Conservation (phyloP, 164 flowering plant species). For the Annona cherimola region DNA sequence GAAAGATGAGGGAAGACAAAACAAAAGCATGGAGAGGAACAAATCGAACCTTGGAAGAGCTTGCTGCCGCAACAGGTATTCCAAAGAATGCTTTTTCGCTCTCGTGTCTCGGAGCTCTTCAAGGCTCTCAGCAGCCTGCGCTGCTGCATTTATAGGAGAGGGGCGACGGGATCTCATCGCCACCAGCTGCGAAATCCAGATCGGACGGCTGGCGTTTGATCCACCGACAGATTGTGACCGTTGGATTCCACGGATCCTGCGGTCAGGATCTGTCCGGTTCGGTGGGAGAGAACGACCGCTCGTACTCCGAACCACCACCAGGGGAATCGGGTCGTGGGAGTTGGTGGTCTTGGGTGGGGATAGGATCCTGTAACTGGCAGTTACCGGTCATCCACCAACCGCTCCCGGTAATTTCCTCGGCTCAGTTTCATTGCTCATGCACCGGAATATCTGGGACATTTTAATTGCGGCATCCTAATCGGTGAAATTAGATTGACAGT, state of each 20-base stretch:
- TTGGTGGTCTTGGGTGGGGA: background rate
- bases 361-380: background rate
- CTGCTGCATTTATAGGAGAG: slow-evolving; percentile 1
- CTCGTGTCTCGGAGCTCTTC: background rate
- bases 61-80: background rate
- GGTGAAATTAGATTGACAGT: background rate
- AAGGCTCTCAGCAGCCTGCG: background rate
- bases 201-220: background rate
- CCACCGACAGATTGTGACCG: background rate
- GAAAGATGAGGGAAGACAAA: background rate
- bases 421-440: background rate
- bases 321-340: background rate
- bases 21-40: background rate
- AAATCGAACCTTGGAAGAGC: background rate
- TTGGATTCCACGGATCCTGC: background rate
- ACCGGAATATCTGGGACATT: background rate
- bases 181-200: background rate
- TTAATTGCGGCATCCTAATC: too few relatives aligned
- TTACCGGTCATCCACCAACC: slow-evolving; percentile 2
- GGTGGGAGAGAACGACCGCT: background rate
- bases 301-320: background rate
- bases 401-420: background rate
- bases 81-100: background rate
- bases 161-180: background rate
- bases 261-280: slow-evolving; percentile 2